Percentiles rank a stretch among this genome's conserved stretches.
Evolutionary conservation across 208 protist species (phyloP).

Genomic region (Leishmania guyanensis): DNA sequence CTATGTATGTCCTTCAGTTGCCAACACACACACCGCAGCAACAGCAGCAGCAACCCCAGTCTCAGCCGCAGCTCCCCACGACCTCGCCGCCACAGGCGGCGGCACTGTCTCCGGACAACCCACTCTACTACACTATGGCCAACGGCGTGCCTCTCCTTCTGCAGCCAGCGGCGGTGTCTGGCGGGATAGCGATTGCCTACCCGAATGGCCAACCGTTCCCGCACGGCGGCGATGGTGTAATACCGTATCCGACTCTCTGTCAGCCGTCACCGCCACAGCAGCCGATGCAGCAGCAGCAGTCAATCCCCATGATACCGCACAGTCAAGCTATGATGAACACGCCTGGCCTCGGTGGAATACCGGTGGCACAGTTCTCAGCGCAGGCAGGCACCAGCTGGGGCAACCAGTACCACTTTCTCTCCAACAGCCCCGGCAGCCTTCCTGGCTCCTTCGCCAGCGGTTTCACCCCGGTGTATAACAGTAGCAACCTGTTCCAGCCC

Average conservation of each 20-base stretch:
- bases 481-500: constrained; percentile 5
- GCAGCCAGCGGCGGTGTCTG: constrained; percentile 19
- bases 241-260: neutral
- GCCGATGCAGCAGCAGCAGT: constrained; percentile 8
- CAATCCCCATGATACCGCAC: neutral
- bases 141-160: constrained; percentile 26
- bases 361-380: neutral
- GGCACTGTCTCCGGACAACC: constrained; percentile 2
- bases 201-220: constrained; percentile 10
- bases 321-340: neutral
- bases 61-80: neutral
- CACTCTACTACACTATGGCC: constrained; percentile 31
- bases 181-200: constrained; percentile 23
- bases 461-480: neutral
- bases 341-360: neutral
- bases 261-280: constrained; percentile 2
- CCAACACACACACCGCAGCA: neutral
- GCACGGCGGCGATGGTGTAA: neutral
- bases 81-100: neutral
- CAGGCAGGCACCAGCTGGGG: neutral
- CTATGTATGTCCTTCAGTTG: neutral
- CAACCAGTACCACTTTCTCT: neutral
- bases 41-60: constrained; percentile 12
- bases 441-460: neutral
- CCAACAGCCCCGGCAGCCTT: neutral